These are phyloP conservation scores for Curvularia sp. DNA, from an alignment of 2,329 filamentous ascomycete species.

Conservation along the genomic window DNA sequence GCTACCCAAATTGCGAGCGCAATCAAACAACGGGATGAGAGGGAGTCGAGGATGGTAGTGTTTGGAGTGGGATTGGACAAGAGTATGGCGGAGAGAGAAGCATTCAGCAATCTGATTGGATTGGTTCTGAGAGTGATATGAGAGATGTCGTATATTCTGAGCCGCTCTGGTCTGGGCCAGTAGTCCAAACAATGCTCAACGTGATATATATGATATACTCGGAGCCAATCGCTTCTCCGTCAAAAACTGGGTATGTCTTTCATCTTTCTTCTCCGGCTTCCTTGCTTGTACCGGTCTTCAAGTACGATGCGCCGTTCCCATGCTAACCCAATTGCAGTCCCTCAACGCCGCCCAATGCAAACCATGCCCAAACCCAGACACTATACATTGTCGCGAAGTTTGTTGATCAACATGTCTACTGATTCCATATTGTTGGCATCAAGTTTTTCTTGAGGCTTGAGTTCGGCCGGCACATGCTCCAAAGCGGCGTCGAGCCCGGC, in stretches of 20 bases:
- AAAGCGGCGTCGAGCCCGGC: constrained; percentile 70
- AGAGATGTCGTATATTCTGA: constrained; percentile 22
- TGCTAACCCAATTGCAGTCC: constrained; percentile 31
- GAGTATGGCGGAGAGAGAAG: constrained; percentile 57
- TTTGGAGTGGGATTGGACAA: constrained; percentile 64
- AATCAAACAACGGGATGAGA: constrained; percentile 72
- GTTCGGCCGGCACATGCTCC: constrained; percentile 69
- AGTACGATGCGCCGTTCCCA: constrained; percentile 19
- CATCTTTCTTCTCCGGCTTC: background rate
- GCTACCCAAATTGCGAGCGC: constrained; percentile 87
- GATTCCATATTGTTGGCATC: constrained; percentile 88
- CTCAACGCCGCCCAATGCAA: constrained; percentile 37
- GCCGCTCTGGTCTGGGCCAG: background rate
- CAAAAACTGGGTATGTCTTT: constrained; percentile 13
- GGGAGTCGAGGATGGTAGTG: constrained; percentile 65
- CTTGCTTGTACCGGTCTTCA: background rate
- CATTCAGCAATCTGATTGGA: constrained; percentile 54
- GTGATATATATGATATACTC: constrained; percentile 1
- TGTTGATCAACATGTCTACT: constrained; percentile 76
- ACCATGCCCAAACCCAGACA: constrained; percentile 2
- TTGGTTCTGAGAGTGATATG: constrained; percentile 51
- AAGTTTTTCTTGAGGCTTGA: constrained; percentile 66
- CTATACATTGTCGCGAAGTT: constrained; percentile 53
- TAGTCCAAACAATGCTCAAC: constrained; percentile 7
- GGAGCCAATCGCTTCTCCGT: constrained; percentile 3